These are phyloP conservation scores for Fragaria nilgerrensis DNA, from an alignment of 306 rosid species.

Conservation along the genomic window DNA sequence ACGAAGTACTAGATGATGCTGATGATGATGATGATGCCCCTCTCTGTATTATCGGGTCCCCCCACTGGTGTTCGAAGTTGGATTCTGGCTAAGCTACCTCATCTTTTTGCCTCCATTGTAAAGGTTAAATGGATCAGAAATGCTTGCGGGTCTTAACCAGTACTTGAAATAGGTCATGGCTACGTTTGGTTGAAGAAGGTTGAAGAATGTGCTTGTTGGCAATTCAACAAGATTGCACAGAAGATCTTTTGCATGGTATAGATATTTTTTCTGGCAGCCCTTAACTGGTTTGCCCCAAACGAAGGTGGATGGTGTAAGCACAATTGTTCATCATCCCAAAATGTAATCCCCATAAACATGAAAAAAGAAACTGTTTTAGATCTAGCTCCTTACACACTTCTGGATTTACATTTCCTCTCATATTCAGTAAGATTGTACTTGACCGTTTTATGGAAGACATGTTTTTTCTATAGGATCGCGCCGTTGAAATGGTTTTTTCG, in stretches of 20 bases:
- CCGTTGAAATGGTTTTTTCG: not conserved
- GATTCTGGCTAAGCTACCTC: constrained; percentile 10
- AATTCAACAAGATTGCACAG: no score
- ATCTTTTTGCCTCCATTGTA: not conserved
- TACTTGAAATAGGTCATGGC: constrained; percentile 6
- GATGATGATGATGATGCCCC: not conserved
- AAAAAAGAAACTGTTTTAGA: not conserved
- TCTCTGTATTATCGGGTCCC: constrained; percentile 5
- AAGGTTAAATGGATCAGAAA: not conserved
- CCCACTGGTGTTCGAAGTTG: constrained; percentile 6
- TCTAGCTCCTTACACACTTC: not conserved
- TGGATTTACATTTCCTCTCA: not conserved
- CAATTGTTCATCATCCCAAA: not conserved
- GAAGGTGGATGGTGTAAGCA: not conserved
- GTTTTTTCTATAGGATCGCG: not conserved
- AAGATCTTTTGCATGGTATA: no score
- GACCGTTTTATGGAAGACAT: not conserved
- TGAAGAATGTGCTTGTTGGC: not conserved
- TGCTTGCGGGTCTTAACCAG: constrained; percentile 5
- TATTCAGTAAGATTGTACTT: not conserved
- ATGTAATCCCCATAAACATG: not conserved
- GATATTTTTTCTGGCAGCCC: no score
- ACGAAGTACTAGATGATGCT: constrained; percentile 5
- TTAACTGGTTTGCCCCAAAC: not conserved
- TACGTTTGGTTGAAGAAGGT: not conserved